Evolutionary conservation across 108 stramenopile genomes (phyloP), one percentile per base, ranked within the genome.

Genomic region (Cyclotella atomus): DNA sequence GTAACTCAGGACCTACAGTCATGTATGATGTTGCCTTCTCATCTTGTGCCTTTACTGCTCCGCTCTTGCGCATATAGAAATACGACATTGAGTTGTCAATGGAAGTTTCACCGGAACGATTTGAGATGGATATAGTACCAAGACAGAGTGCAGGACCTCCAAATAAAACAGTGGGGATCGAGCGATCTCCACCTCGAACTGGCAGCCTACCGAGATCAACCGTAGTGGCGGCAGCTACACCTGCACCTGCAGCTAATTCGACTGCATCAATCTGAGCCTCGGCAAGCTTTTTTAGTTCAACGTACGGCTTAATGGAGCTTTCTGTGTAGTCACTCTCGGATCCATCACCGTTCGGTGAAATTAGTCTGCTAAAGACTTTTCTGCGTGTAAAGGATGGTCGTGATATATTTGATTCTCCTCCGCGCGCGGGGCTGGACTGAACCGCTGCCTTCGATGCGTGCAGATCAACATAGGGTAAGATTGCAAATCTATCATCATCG

Each of bases 141-240:
- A 94, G 81, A 59, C 93, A 94, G 14, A 94, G 66, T 14, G 89
- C 84, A 27, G 93, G 93, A 19, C 93, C 93, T 41, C 93, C 90
- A 84, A 92, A 92, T 12, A 94, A 46, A 44, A 68, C 72, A 30
- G 78, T 85, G 5, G 93, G 91, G 38, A 81, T 68, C 47, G 76
- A 70, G 15, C 89, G 85, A 70, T 88, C 89, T 12, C 90, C 89
- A 33, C 88, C 89, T 9, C 93, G 83, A 30, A 92, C 57, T 0
- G 85, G 28, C 10, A 94, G 73, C 46, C 84, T 72, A 12, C 93
- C 93, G 10, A 93, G 54, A 49, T 59, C 79, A 12, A 77, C 74
- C 14, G 66, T 80, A 23, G 92, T 89, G 6, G 87, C 85, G 10
- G 87, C 76, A 23, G 83, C 82, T 0, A 84, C 68, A 24, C 70